Evolutionary conservation across 345 rosid genomes (phyloP).

Genomic region (Citrus sp.): DNA sequence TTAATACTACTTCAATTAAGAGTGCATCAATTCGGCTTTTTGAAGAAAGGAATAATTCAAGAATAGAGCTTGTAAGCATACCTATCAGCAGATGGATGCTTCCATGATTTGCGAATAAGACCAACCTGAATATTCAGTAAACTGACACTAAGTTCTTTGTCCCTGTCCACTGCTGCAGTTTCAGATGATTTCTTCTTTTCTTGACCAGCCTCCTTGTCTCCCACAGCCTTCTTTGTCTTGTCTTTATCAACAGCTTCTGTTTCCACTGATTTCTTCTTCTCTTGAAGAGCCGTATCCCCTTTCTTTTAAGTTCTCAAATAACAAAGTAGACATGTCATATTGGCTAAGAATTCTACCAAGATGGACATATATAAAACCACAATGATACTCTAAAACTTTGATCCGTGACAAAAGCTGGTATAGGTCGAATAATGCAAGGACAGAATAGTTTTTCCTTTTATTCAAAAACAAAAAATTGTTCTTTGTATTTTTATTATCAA

Average conservation of each 20-base stretch:
- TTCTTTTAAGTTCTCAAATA: constrained; percentile 42
- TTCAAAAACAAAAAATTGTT: neutral
- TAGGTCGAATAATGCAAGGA: neutral
- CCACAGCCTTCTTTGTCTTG: constrained; percentile 50
- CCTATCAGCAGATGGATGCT: constrained; percentile 99
- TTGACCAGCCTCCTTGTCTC: constrained; percentile 44
- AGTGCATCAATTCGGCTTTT: neutral
- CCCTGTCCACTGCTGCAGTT: constrained; percentile 57
- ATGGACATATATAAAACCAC: neutral
- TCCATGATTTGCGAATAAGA: constrained; percentile 85
- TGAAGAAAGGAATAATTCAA: constrained; percentile 1
- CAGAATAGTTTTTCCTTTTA: neutral
- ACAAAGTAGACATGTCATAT: constrained; percentile 8
- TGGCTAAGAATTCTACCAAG: neutral
- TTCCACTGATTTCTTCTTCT: constrained; percentile 59
- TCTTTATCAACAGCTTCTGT: constrained; percentile 62
- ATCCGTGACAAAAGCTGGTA: neutral
- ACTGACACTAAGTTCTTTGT: constrained; percentile 79
- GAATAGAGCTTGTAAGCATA: constrained; percentile 29
- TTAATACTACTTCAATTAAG: neutral
- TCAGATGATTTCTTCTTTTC: constrained; percentile 67
- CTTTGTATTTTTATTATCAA: neutral
- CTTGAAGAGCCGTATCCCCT: constrained; percentile 42
- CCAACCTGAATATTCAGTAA: constrained; percentile 88
- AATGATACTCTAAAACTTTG: neutral